phyloP scores from a whole-genome alignment of 1,139 yeast genomes.

The Yamadazyma diospyri region DNA sequence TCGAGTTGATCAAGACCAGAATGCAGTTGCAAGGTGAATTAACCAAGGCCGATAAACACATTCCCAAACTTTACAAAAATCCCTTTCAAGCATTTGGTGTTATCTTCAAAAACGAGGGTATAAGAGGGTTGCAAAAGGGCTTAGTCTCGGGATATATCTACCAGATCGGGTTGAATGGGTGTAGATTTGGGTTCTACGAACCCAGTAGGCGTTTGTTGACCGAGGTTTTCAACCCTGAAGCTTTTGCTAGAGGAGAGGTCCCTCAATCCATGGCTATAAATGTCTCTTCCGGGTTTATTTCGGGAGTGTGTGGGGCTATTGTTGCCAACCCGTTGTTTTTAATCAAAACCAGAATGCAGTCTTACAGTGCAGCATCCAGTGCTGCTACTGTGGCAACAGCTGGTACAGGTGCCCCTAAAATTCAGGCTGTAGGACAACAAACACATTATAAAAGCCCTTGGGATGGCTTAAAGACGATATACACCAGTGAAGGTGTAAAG shows the following conservation, averaged over 20 bases:
- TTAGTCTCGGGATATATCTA: slow-evolving; percentile 77
- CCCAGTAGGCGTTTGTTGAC: slow-evolving; percentile 71
- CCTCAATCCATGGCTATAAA: slow-evolving; percentile 63
- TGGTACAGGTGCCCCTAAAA: neutral
- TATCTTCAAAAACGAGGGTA: slow-evolving; percentile 79
- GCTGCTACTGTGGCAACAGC: slow-evolving; percentile 19
- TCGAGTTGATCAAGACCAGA: slow-evolving; percentile 88
- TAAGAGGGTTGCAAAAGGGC: slow-evolving; percentile 87
- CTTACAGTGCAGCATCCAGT: slow-evolving; percentile 42
- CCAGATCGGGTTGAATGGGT: slow-evolving; percentile 88
- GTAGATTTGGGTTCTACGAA: slow-evolving; percentile 90
- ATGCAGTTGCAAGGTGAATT: slow-evolving; percentile 97
- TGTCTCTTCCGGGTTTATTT: slow-evolving; percentile 75
- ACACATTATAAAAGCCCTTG: slow-evolving; percentile 72
- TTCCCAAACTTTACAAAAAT: slow-evolving; percentile 63
- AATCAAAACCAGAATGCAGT: slow-evolving; percentile 94
- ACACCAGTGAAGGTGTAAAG: slow-evolving; percentile 62
- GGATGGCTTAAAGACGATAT: slow-evolving; percentile 66
- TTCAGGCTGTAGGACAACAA: slow-evolving; percentile 78
- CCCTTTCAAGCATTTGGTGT: slow-evolving; percentile 79
- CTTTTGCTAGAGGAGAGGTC: slow-evolving; percentile 35
- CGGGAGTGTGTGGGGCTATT: slow-evolving; percentile 89
- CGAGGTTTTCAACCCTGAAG: slow-evolving; percentile 48
- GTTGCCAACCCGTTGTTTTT: slow-evolving; percentile 89
- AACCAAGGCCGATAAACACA: slow-evolving; percentile 44